Evolutionary conservation across 106 monocot species (phyloP).

Genomic region (Phalaenopsis aphrodite): DNA sequence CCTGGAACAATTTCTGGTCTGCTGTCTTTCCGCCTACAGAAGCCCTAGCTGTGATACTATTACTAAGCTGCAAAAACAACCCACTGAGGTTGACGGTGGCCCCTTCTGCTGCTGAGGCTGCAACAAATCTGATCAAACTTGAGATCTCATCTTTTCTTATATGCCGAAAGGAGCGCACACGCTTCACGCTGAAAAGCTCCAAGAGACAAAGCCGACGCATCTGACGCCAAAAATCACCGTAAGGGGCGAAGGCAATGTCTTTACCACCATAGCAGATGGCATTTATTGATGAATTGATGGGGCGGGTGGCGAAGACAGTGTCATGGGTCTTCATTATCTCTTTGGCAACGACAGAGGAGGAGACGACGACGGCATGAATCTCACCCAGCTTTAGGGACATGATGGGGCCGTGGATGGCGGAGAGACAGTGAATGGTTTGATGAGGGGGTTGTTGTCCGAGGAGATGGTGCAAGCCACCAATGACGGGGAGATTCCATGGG

Average conservation of each 20-base stretch:
- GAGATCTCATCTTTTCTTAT: conserved; percentile 25
- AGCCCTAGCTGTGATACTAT: conserved; percentile 18
- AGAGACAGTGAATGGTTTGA: not conserved
- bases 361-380: conserved; percentile 13
- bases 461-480: not conserved
- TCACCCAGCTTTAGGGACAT: conserved; percentile 26
- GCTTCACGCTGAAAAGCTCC: conserved; percentile 26
- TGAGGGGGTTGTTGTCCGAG: not conserved
- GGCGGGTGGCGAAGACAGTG: conserved; percentile 13
- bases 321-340: conserved; percentile 29
- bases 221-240: conserved; percentile 7
- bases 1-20: conserved; percentile 11
- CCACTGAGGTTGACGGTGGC: conserved; percentile 19
- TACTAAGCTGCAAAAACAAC: conserved; percentile 6
- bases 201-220: conserved; percentile 25
- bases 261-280: conserved; percentile 5
- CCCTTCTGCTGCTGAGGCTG: not conserved
- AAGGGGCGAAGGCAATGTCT: conserved; percentile 6
- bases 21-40: conserved; percentile 15
- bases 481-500: not conserved
- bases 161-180: conserved; percentile 27
- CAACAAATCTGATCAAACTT: conserved; percentile 15
- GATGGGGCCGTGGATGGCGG: conserved; percentile 13
- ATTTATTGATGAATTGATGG: not conserved
- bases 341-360: conserved; percentile 13